Percentiles rank a stretch among this genome's conserved stretches.
Evolutionary conservation across 2,329 filamentous ascomycete genomes (phyloP).

Genomic region (Hirsutella rhossiliensis): DNA sequence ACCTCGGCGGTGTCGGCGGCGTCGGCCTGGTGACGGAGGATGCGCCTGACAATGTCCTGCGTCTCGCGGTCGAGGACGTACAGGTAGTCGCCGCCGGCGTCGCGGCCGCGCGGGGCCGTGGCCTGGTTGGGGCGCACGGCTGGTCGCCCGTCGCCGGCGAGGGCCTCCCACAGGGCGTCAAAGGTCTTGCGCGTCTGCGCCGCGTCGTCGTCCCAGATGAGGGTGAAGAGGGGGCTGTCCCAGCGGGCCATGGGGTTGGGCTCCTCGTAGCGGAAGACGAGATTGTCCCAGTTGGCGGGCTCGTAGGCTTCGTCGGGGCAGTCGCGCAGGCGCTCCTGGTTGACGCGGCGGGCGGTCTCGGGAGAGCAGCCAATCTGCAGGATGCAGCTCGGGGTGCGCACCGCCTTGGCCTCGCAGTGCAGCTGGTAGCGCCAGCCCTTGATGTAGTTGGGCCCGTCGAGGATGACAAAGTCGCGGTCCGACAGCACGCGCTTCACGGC

Average conservation of each 20-base stretch:
- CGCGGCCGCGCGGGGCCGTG: conserved; percentile 50
- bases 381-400: conserved; percentile 63
- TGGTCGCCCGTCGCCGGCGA: conserved; percentile 52
- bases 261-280: conserved; percentile 75
- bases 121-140: conserved; percentile 62
- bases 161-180: conserved; percentile 61
- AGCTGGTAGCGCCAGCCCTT: conserved; percentile 84
- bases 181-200: conserved; percentile 44
- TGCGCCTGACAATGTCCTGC: conserved; percentile 59
- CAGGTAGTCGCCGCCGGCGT: conserved; percentile 61
- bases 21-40: conserved; percentile 61
- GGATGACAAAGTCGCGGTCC: conserved; percentile 63
- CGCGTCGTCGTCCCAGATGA: conserved; percentile 62
- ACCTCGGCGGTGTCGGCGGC: conserved; percentile 48
- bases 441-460: conserved; percentile 78
- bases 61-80: conserved; percentile 71
- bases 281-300: conserved; percentile 58
- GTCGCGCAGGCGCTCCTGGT: conserved; percentile 41
- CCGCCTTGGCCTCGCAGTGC: conserved; percentile 72
- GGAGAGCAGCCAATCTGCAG: conserved; percentile 49
- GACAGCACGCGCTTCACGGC: conserved; percentile 67
- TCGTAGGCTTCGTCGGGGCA: conserved; percentile 32
- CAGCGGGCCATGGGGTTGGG: conserved; percentile 76
- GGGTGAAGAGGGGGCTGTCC: conserved; percentile 73
- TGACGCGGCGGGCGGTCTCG: conserved; percentile 43